Base-by-base conservation (phyloP, 768 basidiomycete species). In the Daedaleopsis sinensis region DNA sequence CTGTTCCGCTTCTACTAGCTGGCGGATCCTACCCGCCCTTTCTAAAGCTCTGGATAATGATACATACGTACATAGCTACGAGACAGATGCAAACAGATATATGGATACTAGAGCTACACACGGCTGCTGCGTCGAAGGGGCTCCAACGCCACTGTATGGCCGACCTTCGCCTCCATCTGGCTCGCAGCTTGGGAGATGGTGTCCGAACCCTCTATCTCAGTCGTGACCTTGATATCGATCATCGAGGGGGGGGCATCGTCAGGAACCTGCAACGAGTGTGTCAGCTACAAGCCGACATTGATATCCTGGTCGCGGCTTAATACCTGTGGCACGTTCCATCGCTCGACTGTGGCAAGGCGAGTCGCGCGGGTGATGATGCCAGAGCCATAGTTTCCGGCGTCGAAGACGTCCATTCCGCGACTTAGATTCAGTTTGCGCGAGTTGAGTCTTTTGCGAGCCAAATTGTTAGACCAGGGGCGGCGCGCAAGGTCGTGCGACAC, bases 321-420 rank as follows among this genome's bases (percentile, higher is more conserved):
- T 32, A 57, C 55, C 46, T 38, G 55, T 19, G 55, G 55, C 5
- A 49, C 55, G 23, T 49, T 39, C 55, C 55, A 57, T 5, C 46
- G 55, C 55, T 57, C 46, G n/a, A 44, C 55, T 10, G 32, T 32
- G 9, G 55, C 46, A 19, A 57, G 55, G n/a, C 35, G 55, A 46
- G 37, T 49, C 11, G 55, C 55, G 35, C 55, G 55, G 8, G 55
- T 47, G 35, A 57, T 48, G 46, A 49, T 57, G 8, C 55, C 46
- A 7, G 21, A n/a, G 9, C 46, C 19, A 13, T 16, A 48, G 2
- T 16, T 18, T 5, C 32, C 46, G 3, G 46, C 4, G 19, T 23
- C 55, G 55, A 57, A 27, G 35, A 32, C 23, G n/a, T 49, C 27
- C 10, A 49, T 24, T 15, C 27, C 27, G 11, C 11, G 8, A 18